These are phyloP conservation scores for Cynara cardunculus DNA, from an alignment of 129 eudicot species.

Conservation along the genomic window DNA sequence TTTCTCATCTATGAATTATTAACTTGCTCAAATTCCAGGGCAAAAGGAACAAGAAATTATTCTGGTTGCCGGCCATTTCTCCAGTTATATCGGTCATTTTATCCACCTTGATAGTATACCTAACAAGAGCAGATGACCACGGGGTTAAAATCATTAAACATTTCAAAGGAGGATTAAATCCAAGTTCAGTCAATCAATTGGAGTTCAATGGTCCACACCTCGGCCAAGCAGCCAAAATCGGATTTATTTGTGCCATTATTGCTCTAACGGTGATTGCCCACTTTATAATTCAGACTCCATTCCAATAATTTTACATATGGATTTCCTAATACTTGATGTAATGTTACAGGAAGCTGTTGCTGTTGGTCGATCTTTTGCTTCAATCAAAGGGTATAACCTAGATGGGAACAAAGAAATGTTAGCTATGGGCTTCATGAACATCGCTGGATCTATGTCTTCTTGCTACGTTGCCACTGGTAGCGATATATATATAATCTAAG, in stretches of 20 bases:
- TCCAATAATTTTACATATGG: neutral
- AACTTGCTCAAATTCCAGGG: constrained; percentile 37
- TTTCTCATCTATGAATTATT: neutral
- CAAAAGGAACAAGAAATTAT: constrained; percentile 51
- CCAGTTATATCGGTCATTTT: constrained; percentile 63
- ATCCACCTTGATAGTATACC: constrained; percentile 53
- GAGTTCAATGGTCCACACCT: constrained; percentile 47
- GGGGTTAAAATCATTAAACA: constrained; percentile 64
- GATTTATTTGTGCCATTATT: constrained; percentile 56
- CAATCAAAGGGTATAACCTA: constrained; percentile 56
- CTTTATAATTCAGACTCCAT: neutral
- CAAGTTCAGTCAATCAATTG: constrained; percentile 53
- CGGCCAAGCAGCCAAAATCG: constrained; percentile 53
- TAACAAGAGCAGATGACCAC: constrained; percentile 60
- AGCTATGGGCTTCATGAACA: constrained; percentile 78
- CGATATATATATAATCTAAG: neutral
- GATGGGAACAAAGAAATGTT: constrained; percentile 90
- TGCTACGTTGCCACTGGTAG: constrained; percentile 71
- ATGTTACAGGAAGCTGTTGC: constrained; percentile 71
- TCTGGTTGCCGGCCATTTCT: constrained; percentile 79
- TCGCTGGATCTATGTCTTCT: constrained; percentile 70
- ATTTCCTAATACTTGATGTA: neutral
- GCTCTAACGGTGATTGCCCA: constrained; percentile 47
- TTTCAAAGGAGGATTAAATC: constrained; percentile 69
- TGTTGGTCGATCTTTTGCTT: constrained; percentile 71